Evolutionary conservation across 1,284 basidiomycete genomes (phyloP).

Genomic region (Taiwanofungus camphoratus): DNA sequence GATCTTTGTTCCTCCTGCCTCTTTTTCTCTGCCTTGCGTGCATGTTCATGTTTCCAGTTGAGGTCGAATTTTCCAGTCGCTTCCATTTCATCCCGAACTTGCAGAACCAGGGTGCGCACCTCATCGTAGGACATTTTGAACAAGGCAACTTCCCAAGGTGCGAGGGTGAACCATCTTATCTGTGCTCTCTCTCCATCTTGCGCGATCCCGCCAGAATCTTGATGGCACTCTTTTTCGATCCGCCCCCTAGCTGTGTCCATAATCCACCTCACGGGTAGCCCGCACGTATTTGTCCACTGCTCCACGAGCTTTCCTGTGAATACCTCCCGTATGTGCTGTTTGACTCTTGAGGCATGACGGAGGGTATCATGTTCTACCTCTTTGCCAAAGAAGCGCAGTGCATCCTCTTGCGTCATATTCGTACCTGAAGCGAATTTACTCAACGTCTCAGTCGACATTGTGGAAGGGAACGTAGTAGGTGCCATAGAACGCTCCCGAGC

Average conservation of each 20-base stretch:
- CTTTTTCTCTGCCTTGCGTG: conserved; percentile 15
- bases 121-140: conserved; percentile 23
- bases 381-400: conserved; percentile 49
- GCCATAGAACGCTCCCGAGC: conserved; percentile 21
- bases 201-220: not conserved
- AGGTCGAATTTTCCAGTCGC: conserved; percentile 17
- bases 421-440: too few species aligned
- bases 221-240: conserved; percentile 26
- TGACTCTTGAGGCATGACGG: conserved; percentile 26
- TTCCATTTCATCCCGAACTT: conserved; percentile 25
- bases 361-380: conserved; percentile 41
- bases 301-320: conserved; percentile 49
- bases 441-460: too few species aligned
- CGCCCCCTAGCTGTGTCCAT: conserved; percentile 42
- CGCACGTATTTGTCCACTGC: conserved; percentile 48
- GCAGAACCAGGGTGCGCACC: conserved; percentile 18
- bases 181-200: not conserved
- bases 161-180: conserved; percentile 1
- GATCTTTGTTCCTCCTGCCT: conserved; percentile 6
- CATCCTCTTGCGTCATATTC: conserved; percentile 36
- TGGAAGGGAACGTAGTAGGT: too few species aligned
- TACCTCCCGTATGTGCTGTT: conserved; percentile 33
- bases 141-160: conserved; percentile 24
- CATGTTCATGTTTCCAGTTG: conserved; percentile 20
- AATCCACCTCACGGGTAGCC: conserved; percentile 42